A percentile compares a stretch with the other conserved stretches of the same genome.
Evolutionary conservation across 305 asterid species (phyloP).

Genomic region (Fraxinus baroniana): DNA sequence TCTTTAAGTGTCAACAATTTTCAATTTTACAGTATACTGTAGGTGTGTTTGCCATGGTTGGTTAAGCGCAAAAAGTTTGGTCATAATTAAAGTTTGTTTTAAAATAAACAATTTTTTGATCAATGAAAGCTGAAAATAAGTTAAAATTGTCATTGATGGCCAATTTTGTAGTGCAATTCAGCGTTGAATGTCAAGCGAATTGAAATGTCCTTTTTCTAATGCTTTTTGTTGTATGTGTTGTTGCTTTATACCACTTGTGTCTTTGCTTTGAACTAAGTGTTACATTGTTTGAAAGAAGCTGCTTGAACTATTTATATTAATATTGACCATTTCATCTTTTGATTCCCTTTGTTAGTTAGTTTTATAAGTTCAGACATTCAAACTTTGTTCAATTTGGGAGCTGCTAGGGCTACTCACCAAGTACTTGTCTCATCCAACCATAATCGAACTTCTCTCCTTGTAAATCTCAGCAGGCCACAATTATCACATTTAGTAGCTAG

Average conservation of each 20-base stretch:
- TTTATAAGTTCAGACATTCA: not conserved
- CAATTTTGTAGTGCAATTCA: constrained; percentile 5
- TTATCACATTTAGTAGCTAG: constrained; percentile 32
- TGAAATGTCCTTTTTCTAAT: constrained; percentile 9
- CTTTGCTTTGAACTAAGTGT: not conserved
- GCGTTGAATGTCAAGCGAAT: constrained; percentile 7
- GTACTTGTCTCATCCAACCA: constrained; percentile 43
- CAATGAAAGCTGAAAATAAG: no score
- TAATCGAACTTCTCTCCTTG: constrained; percentile 30
- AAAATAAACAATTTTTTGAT: no score
- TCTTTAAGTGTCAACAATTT: no score
- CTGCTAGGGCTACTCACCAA: constrained; percentile 47
- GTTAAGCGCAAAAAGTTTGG: no score
- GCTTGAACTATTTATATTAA: not conserved
- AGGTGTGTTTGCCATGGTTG: no score
- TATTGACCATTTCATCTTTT: not conserved
- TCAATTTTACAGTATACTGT: no score
- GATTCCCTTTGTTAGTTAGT: not conserved
- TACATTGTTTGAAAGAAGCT: not conserved
- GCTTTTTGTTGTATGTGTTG: not conserved
- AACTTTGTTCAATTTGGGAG: constrained; percentile 21
- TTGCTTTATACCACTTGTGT: not conserved
- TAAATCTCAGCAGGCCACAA: constrained; percentile 57
- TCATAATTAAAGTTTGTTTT: no score
- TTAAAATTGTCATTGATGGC: not conserved